Evolutionary conservation across 75 land plant genomes (phyloP).

Genomic region (Pinus taeda): DNA sequence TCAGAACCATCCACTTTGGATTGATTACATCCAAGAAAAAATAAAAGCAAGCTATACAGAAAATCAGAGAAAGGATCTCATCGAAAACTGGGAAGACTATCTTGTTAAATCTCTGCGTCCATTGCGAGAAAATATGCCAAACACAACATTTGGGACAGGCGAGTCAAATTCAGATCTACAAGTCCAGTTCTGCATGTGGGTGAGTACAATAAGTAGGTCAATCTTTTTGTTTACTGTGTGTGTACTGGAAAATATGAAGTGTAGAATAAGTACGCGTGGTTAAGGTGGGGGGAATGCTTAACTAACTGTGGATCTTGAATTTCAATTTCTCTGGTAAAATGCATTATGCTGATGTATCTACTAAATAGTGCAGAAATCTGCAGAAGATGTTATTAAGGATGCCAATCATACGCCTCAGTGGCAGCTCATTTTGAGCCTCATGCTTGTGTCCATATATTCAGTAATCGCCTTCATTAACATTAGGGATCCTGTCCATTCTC

Average conservation of each 20-base stretch:
- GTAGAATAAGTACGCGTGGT: not conserved
- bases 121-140: conserved; percentile 15
- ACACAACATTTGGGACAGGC: conserved; percentile 23
- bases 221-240: not conserved
- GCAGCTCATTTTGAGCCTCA: conserved; percentile 34
- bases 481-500: conserved; percentile 39
- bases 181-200: conserved; percentile 42
- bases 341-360: not conserved
- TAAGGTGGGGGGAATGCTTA: not conserved
- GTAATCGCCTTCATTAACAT: conserved; percentile 19
- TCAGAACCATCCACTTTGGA: conserved; percentile 39
- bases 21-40: conserved; percentile 21
- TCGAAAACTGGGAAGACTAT: conserved; percentile 26
- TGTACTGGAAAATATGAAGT: not conserved
- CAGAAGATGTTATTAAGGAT: conserved; percentile 34
- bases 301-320: not conserved
- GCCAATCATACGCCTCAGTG: conserved; percentile 34
- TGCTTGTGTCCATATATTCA: conserved; percentile 31
- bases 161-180: conserved; percentile 28
- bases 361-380: conserved; percentile 25
- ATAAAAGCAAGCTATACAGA: conserved; percentile 12
- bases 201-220: conserved; percentile 13
- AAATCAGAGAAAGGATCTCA: conserved; percentile 14
- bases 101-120: conserved; percentile 14
- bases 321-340: not conserved